Conservation (phyloP, 805 yeast species). For the Candida taoyuanica region DNA sequence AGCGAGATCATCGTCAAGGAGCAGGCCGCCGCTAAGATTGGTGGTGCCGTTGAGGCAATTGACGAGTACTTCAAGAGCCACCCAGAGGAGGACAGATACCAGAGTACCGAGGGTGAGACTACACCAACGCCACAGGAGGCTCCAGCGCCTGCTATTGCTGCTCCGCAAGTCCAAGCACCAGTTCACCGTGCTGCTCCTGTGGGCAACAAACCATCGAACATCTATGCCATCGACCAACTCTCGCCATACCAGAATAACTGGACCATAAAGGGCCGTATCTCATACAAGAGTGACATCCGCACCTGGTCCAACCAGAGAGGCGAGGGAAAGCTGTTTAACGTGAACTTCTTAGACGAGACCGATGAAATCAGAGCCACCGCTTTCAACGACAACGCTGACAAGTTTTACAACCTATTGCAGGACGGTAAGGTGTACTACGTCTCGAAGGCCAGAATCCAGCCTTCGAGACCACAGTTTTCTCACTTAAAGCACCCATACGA, state of each 20-base stretch:
- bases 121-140: conserved; percentile 22
- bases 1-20: conserved; percentile 26
- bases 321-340: conserved; percentile 85
- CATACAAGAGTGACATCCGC: conserved; percentile 80
- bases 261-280: conserved; percentile 91
- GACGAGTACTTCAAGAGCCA: conserved; percentile 57
- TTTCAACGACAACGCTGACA: conserved; percentile 82
- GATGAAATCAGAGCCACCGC: conserved; percentile 97
- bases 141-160: conserved; percentile 11
- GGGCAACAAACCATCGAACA: conserved; percentile 33
- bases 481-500: conserved; percentile 86
- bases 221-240: conserved; percentile 76
- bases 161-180: conserved; percentile 7
- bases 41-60: conserved; percentile 36
- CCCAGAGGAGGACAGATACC: conserved; percentile 45
- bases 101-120: conserved; percentile 19
- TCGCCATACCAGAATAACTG: conserved; percentile 89
- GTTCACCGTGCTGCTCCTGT: conserved; percentile 11
- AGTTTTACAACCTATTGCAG: conserved; percentile 66
- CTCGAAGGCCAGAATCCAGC: conserved; percentile 73
- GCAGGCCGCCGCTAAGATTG: conserved; percentile 35
- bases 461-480: conserved; percentile 83
- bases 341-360: conserved; percentile 86
- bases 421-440: conserved; percentile 89
- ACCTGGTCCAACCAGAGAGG: conserved; percentile 86